Conservation (phyloP, 306 rosid genomes). For the Gastrolobium bilobum region DNA sequence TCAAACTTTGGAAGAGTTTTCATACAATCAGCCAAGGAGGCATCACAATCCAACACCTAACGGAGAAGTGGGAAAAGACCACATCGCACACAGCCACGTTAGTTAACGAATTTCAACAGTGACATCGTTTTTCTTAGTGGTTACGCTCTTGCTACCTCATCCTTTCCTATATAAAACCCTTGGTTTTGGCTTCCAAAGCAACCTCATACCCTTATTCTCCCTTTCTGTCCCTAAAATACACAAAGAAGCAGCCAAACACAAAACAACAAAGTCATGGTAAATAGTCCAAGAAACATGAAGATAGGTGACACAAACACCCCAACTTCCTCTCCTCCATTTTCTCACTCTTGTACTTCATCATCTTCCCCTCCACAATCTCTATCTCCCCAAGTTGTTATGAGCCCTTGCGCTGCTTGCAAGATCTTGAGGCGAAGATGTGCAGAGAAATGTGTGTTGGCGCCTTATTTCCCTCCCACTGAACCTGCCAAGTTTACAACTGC, state of each 20-base stretch:
- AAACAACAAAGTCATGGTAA: constrained; percentile 12
- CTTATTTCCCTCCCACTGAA: constrained; percentile 94
- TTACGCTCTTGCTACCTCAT: not conserved
- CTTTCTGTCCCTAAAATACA: not conserved
- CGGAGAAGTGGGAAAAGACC: constrained; percentile 48
- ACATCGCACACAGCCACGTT: constrained; percentile 50
- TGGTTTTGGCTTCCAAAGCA: constrained; percentile 31
- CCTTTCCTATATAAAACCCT: constrained; percentile 52
- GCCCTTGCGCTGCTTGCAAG: constrained; percentile 96
- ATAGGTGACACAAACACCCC: constrained; percentile 52
- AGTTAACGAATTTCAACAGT: constrained; percentile 41
- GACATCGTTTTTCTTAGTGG: constrained; percentile 36
- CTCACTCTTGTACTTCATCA: constrained; percentile 54
- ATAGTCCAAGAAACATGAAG: constrained; percentile 50
- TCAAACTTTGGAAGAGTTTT: constrained; percentile 55
- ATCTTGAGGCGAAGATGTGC: constrained; percentile 86
- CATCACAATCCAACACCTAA: constrained; percentile 58
- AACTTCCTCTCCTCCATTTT: constrained; percentile 46
- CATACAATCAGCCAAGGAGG: constrained; percentile 52
- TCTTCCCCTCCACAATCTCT: constrained; percentile 47
- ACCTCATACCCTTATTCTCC: constrained; percentile 20
- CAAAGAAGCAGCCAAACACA: constrained; percentile 30
- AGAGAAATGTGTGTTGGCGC: constrained; percentile 88
- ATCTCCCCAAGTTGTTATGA: constrained; percentile 57
- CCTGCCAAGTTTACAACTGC: constrained; percentile 93